These are phyloP conservation scores for Hypericum perforatum DNA, from an alignment of 345 rosid species.

Conservation along the genomic window DNA sequence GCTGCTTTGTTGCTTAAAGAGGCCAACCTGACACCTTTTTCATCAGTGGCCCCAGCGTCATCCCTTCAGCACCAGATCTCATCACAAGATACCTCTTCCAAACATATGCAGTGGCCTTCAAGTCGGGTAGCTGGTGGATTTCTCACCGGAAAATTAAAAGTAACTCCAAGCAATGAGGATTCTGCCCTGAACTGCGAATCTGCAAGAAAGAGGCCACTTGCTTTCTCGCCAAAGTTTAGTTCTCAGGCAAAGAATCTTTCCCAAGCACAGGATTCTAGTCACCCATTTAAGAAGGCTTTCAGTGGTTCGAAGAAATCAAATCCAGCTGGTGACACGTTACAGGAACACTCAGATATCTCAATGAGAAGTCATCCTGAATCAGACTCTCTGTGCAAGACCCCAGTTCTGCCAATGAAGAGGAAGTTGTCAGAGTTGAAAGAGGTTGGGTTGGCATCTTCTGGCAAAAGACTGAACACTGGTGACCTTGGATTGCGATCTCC, in stretches of 20 bases:
- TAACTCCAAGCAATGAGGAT: conserved; percentile 35
- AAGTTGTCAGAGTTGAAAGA: conserved; percentile 69
- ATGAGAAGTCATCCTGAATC: conserved; percentile 31
- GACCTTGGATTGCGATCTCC: conserved; percentile 69
- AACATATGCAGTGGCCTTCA: conserved; percentile 80
- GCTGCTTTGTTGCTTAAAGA: conserved; percentile 69
- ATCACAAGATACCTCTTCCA: conserved; percentile 45
- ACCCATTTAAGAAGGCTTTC: conserved; percentile 29
- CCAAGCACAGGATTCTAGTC: conserved; percentile 35
- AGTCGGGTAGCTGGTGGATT: conserved; percentile 67
- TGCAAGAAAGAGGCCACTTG: conserved; percentile 63
- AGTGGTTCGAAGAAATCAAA: conserved; percentile 28
- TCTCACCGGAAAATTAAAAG: conserved; percentile 40
- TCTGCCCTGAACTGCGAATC: conserved; percentile 37
- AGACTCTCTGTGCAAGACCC: conserved; percentile 60
- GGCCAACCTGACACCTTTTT: conserved; percentile 81
- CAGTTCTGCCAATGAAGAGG: conserved; percentile 66
- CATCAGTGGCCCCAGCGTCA: conserved; percentile 56
- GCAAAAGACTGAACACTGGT: conserved; percentile 56
- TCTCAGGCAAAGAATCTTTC: conserved; percentile 44
- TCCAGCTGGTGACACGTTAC: conserved; percentile 25
- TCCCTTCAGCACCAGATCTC: conserved; percentile 46
- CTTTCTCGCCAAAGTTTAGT: conserved; percentile 62
- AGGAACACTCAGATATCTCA: conserved; percentile 31
- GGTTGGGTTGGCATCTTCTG: conserved; percentile 35